Percentiles rank a stretch among this genome's conserved stretches.
These are phyloP conservation scores for Amanita fuliginea DNA, from an alignment of 768 basidiomycete genomes.

Conservation along the genomic window DNA sequence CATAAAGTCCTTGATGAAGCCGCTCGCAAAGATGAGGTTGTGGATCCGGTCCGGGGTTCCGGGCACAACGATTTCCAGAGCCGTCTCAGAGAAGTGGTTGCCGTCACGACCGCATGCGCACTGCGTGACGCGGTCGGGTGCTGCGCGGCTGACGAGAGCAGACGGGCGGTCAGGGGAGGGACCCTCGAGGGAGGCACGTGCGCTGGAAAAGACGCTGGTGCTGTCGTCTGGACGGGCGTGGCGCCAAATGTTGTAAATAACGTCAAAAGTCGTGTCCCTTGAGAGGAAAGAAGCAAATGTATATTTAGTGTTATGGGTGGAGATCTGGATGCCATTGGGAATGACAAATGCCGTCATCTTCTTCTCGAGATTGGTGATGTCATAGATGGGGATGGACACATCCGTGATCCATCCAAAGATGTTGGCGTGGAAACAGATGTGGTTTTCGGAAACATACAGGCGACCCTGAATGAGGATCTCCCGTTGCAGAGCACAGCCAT, in stretches of 20 bases:
- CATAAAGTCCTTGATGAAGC: slow-evolving; percentile 93
- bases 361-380: slow-evolving; percentile 84
- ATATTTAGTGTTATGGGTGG: slow-evolving; percentile 76
- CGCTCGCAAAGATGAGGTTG: slow-evolving; percentile 92
- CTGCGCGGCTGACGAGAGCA: slow-evolving; percentile 11
- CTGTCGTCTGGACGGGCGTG: slow-evolving; percentile 67
- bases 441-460: slow-evolving; percentile 95
- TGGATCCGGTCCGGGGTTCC: slow-evolving; percentile 93
- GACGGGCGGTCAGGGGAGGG: slow-evolving; percentile 10
- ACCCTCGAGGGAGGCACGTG: slow-evolving; percentile 25
- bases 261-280: slow-evolving; percentile 92
- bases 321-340: slow-evolving; percentile 89
- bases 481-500: slow-evolving; percentile 92
- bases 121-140: slow-evolving; percentile 41
- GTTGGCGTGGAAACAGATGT: slow-evolving; percentile 98
- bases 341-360: slow-evolving; percentile 98
- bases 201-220: slow-evolving; percentile 24
- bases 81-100: slow-evolving; percentile 59
- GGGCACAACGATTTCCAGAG: slow-evolving; percentile 72
- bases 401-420: slow-evolving; percentile 99
- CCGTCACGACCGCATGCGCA: slow-evolving; percentile 68
- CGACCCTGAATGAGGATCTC: slow-evolving; percentile 96
- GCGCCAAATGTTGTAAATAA: slow-evolving; percentile 93
- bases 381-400: slow-evolving; percentile 78
- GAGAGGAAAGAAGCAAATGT: slow-evolving; percentile 96